A percentile compares a stretch with the other conserved stretches of the same genome.
phyloP scores from a whole-genome alignment of 352 stramenopile genomes.

The Globisporangium iwayamae region DNA sequence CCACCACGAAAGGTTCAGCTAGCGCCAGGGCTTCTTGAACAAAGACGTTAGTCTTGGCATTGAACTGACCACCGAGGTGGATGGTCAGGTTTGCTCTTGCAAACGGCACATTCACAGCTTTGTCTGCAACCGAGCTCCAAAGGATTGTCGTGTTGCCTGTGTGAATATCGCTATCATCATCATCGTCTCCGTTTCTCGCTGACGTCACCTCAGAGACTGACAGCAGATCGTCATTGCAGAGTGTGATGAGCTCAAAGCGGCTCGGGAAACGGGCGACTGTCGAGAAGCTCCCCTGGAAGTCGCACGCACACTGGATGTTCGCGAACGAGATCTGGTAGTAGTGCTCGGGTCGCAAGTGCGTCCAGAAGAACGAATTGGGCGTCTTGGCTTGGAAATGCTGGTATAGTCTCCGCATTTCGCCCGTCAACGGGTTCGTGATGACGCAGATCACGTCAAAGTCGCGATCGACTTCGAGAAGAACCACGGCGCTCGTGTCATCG shows the following conservation, averaged over 20 bases:
- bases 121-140: slow-evolving; percentile 30
- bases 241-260: slow-evolving; percentile 35
- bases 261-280: slow-evolving; percentile 28
- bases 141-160: slow-evolving; percentile 12
- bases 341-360: slow-evolving; percentile 52
- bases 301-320: slow-evolving; percentile 37
- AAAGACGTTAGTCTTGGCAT: slow-evolving; percentile 27
- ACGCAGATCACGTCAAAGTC: slow-evolving; percentile 48
- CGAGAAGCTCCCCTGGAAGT: slow-evolving; percentile 45
- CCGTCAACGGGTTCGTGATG: slow-evolving; percentile 46
- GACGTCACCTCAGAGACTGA: not conserved
- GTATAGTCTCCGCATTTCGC: slow-evolving; percentile 37
- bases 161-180: not conserved
- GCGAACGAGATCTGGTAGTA: slow-evolving; percentile 52
- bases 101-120: slow-evolving; percentile 31
- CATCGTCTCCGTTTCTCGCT: not conserved
- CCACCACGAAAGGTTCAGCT: slow-evolving; percentile 12
- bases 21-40: slow-evolving; percentile 25
- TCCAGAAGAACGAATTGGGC: slow-evolving; percentile 61
- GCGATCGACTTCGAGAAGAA: slow-evolving; percentile 69
- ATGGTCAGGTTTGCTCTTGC: slow-evolving; percentile 38
- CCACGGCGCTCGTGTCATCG: slow-evolving; percentile 41
- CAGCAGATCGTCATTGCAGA: slow-evolving; percentile 27
- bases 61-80: slow-evolving; percentile 52
- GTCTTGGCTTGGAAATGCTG: slow-evolving; percentile 43